Evolutionary conservation across 768 basidiomycete genomes (phyloP).

Genomic region (Suillus alpinus): DNA sequence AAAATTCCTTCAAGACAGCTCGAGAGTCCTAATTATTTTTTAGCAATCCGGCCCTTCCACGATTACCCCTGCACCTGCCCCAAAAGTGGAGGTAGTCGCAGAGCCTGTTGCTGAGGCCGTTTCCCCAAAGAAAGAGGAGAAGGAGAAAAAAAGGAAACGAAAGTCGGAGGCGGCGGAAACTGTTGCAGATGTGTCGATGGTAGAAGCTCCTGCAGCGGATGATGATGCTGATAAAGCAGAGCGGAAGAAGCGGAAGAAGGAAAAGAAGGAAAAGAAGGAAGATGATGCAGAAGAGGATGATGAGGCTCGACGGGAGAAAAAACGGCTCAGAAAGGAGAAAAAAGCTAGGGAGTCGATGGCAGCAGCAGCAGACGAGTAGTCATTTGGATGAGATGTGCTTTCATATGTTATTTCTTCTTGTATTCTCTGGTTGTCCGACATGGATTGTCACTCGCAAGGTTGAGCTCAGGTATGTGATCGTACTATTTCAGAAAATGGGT

Average conservation of each 20-base stretch:
- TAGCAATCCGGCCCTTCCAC: conserved; percentile 41
- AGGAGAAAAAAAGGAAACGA: conserved; percentile 86
- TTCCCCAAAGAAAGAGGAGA: conserved; percentile 45
- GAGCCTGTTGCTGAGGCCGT: conserved; percentile 34
- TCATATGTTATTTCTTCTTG: conserved; percentile 1
- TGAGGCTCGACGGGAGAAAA: conserved; percentile 59
- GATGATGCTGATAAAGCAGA: conserved; percentile 53
- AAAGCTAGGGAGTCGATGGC: conserved; percentile 48
- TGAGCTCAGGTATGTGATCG: not conserved
- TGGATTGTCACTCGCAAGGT: not conserved
- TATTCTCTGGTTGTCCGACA: not conserved
- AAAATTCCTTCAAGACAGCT: conserved; percentile 16
- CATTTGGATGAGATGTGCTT: conserved; percentile 7
- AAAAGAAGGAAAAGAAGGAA: conserved; percentile 52
- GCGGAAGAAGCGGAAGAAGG: conserved; percentile 60
- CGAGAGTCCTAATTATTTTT: conserved; percentile 17
- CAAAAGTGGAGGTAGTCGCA: conserved; percentile 20
- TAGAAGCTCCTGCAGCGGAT: conserved; percentile 32
- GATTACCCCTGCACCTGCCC: conserved; percentile 19
- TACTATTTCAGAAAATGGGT: too few species aligned
- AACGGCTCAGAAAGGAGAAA: conserved; percentile 68
- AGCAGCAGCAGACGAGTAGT: conserved; percentile 20
- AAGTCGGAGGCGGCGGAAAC: conserved; percentile 57
- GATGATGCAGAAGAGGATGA: conserved; percentile 46
- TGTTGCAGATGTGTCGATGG: conserved; percentile 43